phyloP scores from a whole-genome alignment of 805 yeast species.

The Candida montana region DNA sequence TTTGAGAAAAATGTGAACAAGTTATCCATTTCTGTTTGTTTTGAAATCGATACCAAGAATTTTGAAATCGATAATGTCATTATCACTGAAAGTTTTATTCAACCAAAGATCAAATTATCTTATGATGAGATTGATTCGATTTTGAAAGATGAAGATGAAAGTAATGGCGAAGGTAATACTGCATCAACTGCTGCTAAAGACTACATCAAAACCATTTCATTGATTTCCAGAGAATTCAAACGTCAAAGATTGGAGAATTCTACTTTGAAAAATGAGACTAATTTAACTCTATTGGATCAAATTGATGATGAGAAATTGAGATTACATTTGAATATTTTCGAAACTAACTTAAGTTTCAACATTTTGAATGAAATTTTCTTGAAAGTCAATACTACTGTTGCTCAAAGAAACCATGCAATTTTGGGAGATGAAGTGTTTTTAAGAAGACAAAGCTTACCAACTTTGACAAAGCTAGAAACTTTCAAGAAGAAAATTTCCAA shows the following conservation, averaged over 20 bases:
- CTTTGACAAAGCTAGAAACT: slow-evolving; percentile 71
- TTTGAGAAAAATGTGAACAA: slow-evolving; percentile 55
- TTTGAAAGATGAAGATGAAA: slow-evolving; percentile 27
- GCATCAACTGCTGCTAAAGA: slow-evolving; percentile 55
- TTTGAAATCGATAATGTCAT: slow-evolving; percentile 71
- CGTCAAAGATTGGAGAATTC: slow-evolving; percentile 57
- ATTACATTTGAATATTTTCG: slow-evolving; percentile 67
- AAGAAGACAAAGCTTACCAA: slow-evolving; percentile 84
- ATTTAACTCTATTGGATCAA: slow-evolving; percentile 66
- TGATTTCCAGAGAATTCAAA: slow-evolving; percentile 64
- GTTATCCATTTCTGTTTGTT: slow-evolving; percentile 71
- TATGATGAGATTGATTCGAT: slow-evolving; percentile 53
- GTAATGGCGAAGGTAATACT: no score
- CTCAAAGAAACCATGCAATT: slow-evolving; percentile 67
- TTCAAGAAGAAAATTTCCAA: slow-evolving; percentile 66
- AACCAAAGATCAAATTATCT: slow-evolving; percentile 53
- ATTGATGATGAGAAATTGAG: slow-evolving; percentile 81
- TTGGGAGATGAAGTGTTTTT: slow-evolving; percentile 79
- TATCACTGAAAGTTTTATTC: slow-evolving; percentile 66
- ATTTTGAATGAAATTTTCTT: slow-evolving; percentile 71
- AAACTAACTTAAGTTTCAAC: slow-evolving; percentile 48
- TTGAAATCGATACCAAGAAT: slow-evolving; percentile 67
- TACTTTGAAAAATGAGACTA: slow-evolving; percentile 39
- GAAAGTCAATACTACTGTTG: slow-evolving; percentile 80
- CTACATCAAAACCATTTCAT: slow-evolving; percentile 56